A percentile compares a stretch with the other conserved stretches of the same genome.
Evolutionary conservation across 1,284 basidiomycete species (phyloP).

Genomic region (Puccinia polysora): DNA sequence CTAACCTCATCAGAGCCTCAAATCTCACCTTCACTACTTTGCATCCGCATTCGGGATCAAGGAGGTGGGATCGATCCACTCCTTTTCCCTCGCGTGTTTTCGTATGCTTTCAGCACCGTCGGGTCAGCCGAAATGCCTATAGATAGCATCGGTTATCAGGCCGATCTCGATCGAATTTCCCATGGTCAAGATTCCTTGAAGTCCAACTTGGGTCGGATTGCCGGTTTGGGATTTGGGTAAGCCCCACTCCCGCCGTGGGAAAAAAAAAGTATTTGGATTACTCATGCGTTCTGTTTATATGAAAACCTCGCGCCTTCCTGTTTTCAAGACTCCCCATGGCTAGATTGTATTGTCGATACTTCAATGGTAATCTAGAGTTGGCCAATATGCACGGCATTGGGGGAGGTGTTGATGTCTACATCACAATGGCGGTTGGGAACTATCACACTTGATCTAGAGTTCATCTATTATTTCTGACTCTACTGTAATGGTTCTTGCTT

Average conservation of each 20-base stretch:
- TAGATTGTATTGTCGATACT: slow-evolving; percentile 40
- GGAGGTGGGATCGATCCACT: slow-evolving; percentile 36
- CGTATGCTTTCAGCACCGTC: slow-evolving; percentile 37
- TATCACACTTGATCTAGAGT: background rate
- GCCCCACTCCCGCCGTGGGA: background rate
- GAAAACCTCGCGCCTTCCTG: background rate
- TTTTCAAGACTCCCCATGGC: slow-evolving; percentile 41
- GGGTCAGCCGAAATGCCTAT: background rate
- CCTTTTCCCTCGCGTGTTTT: slow-evolving; percentile 20
- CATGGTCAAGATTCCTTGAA: slow-evolving; percentile 9
- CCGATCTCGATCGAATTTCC: slow-evolving; percentile 20
- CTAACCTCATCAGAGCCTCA: background rate
- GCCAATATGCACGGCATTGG: slow-evolving; percentile 36
- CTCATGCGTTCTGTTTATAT: no score
- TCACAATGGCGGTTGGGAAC: background rate
- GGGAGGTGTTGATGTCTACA: slow-evolving; percentile 26
- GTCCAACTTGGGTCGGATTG: slow-evolving; percentile 28
- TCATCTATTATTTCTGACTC: no score
- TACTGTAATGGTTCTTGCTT: no score
- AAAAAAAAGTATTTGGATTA: no score
- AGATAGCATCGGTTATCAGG: slow-evolving; percentile 6
- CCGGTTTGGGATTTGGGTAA: slow-evolving; percentile 41
- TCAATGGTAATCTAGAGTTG: slow-evolving; percentile 39
- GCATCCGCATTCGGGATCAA: slow-evolving; percentile 39
- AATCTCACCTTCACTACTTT: background rate